Conservation (phyloP, 2,329 filamentous ascomycete species). For the Penicillium sp. region DNA sequence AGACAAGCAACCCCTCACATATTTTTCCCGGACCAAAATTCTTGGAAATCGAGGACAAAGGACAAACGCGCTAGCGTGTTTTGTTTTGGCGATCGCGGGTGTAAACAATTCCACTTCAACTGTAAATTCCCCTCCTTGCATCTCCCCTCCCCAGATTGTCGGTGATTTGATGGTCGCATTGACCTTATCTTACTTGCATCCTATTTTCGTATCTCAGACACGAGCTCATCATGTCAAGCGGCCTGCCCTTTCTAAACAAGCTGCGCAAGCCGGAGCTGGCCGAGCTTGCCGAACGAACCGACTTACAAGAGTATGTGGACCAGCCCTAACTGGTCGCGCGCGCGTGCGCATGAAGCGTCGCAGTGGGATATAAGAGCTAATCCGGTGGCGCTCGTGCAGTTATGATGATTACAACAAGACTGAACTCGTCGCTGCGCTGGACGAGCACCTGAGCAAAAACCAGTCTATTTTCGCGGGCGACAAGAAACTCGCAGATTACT, state of each 20-base stretch:
- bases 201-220: background rate
- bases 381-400: constrained; percentile 42
- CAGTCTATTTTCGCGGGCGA: constrained; percentile 58
- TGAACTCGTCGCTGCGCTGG: constrained; percentile 70
- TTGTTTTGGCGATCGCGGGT: constrained; percentile 28
- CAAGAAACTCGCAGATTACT: constrained; percentile 66
- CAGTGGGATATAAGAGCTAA: constrained; percentile 6
- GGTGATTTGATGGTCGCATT: constrained; percentile 16
- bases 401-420: constrained; percentile 67
- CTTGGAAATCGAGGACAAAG: constrained; percentile 7
- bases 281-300: constrained; percentile 65
- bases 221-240: constrained; percentile 53
- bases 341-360: constrained; percentile 4
- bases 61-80: constrained; percentile 23
- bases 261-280: constrained; percentile 77
- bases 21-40: background rate
- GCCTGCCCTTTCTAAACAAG: constrained; percentile 67
- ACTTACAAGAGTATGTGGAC: constrained; percentile 63
- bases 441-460: constrained; percentile 67
- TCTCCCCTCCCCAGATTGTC: constrained; percentile 8
- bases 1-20: background rate
- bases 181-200: constrained; percentile 3
- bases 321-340: constrained; percentile 8
- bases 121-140: constrained; percentile 17
- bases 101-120: constrained; percentile 30